Evolutionary conservation across 164 flowering plant species (phyloP), one percentile per base, ranked within the genome.

Genomic region (Umbellularia californica): DNA sequence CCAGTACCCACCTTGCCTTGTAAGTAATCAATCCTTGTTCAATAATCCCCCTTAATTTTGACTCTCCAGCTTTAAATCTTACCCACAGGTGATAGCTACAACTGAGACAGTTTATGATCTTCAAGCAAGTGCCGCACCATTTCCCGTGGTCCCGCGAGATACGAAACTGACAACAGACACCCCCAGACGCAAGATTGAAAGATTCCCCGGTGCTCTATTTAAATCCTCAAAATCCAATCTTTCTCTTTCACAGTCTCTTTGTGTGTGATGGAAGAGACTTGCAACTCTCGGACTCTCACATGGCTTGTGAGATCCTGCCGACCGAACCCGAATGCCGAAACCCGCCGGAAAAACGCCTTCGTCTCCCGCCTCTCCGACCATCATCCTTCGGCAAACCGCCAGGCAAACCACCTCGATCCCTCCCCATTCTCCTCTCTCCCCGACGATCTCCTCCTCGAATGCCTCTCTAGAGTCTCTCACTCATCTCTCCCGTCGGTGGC

Each of bases 271-370:
- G 70, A 78, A 63, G 85, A 87, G 58, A 82, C 74, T 81, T 88
- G 93, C 86, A 86, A 87, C 74, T 85, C 95, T 69, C 85, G 92
- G 58, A 90, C 86, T 73, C 86, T 93, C 80, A 82, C 98, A 73
- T 90, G 96, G 91, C 87, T 93, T 13, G 81, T 91, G 80, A 93
- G 91, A 79, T 89, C 96, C 13, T 93, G 98, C 80, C 82, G 87
- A 70, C 93, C 96, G 51, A 85, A 81, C 77, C 87, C 83, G 76
- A 73, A 74, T 67, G 78, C 77, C 23, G 79, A 83, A 24, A 3
- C 70, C 77, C 70, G 30, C 77, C 82, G 65, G 35, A 76, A 70
- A 68, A 52, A 80, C 72, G 17, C 82, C 60, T 19, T 50, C 19
- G 15, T 25, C 17, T 50, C 35, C 3, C 71, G 68, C 30, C 19